Percentiles rank a stretch among this genome's conserved stretches.
Evolutionary conservation across 2,329 filamentous ascomycete genomes (phyloP).

Genomic region (Arthroderma uncinatum): DNA sequence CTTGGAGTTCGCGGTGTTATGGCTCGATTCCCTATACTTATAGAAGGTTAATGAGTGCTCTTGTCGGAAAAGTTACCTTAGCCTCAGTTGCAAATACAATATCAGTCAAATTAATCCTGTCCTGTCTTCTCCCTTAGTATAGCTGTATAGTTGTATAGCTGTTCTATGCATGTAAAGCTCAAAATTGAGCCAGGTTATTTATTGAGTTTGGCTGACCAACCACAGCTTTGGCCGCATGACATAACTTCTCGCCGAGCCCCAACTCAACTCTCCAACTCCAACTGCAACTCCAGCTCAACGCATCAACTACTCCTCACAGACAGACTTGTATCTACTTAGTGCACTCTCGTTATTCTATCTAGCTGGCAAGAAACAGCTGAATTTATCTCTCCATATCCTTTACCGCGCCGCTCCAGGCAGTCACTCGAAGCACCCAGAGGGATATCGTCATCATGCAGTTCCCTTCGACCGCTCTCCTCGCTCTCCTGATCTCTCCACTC

Average conservation of each 20-base stretch:
- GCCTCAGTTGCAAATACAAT: background rate
- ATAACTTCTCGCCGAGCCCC: background rate
- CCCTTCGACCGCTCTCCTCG: constrained; percentile 26
- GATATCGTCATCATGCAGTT: constrained; percentile 1
- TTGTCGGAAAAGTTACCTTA: constrained; percentile 1
- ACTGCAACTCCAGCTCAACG: background rate
- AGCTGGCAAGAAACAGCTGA: background rate
- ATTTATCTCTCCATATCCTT: background rate
- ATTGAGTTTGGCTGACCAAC: background rate
- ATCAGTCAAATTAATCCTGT: background rate
- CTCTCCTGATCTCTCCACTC: constrained; percentile 35
- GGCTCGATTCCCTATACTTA: background rate
- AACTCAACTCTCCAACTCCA: background rate
- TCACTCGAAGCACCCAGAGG: background rate
- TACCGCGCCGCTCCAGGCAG: background rate
- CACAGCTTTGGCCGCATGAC: background rate
- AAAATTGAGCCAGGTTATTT: background rate
- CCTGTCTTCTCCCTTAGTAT: background rate
- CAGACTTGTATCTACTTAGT: background rate
- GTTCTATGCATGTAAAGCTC: background rate
- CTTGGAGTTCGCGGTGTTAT: constrained; percentile 2
- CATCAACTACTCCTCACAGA: background rate
- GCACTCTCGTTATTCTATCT: background rate
- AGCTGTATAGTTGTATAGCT: background rate
- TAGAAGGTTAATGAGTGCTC: constrained; percentile 1